Conservation (phyloP, 306 rosid genomes). For the Acacia melanoxylon region DNA sequence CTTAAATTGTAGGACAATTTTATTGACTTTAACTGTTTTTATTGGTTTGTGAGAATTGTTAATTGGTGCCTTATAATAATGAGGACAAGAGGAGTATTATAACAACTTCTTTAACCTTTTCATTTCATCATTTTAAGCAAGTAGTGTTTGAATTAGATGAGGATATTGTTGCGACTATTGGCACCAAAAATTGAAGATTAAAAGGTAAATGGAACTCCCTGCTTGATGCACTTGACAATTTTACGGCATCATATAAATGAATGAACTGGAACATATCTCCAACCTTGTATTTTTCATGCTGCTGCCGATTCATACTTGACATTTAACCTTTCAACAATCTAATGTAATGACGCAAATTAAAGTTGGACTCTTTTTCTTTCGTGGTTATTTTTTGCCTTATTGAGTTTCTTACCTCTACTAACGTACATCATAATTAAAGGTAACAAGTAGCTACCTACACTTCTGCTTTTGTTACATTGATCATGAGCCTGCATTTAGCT, state of each 20-base stretch:
- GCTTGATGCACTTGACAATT: background rate
- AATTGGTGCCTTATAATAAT: no score
- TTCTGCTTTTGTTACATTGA: slow-evolving; percentile 5
- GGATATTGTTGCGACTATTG: background rate
- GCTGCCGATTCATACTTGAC: background rate
- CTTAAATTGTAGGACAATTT: no score
- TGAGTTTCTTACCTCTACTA: background rate
- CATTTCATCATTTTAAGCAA: background rate
- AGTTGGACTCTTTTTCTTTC: background rate
- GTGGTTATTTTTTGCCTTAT: slow-evolving; percentile 4
- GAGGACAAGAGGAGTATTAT: no score
- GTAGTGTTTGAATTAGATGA: background rate
- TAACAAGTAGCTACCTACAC: slow-evolving; percentile 10
- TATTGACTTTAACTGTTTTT: no score
- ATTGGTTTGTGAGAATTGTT: no score
- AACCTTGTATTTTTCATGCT: slow-evolving; percentile 7
- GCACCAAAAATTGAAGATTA: background rate
- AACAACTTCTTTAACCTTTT: background rate
- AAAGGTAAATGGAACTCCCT: background rate
- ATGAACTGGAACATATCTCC: background rate
- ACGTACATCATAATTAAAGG: background rate
- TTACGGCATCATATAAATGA: background rate
- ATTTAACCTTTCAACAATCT: slow-evolving; percentile 3
- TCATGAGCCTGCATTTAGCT: background rate
- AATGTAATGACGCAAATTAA: background rate